phyloP scores from a whole-genome alignment of 2,329 filamentous ascomycete genomes.

The Cladorrhinum sp. region DNA sequence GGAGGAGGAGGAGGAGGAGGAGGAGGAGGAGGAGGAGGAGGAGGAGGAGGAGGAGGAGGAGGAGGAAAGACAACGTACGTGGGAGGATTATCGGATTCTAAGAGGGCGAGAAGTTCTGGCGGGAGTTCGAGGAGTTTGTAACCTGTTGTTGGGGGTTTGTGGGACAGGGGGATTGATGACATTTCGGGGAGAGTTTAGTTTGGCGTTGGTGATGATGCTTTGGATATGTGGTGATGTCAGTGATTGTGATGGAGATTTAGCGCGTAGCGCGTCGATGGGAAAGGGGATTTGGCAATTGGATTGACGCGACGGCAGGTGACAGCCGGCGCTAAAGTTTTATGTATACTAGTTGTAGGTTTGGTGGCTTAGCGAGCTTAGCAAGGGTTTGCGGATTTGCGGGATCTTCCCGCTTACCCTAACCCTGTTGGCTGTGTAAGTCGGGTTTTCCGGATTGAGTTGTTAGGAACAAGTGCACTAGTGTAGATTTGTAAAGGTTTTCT shows the following conservation, averaged over 20 bases:
- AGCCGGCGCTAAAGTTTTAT: background rate
- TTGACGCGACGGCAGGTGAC: background rate
- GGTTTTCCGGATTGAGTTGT: no score
- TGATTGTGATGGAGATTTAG: no score
- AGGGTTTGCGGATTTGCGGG: background rate
- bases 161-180: conserved; percentile 44
- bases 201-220: no score
- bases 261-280: background rate
- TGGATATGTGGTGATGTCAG: no score
- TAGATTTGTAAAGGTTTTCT: no score
- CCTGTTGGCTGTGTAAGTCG: background rate
- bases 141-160: conserved; percentile 46
- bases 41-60: no score
- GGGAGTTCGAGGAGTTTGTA: conserved; percentile 64
- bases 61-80: conserved; percentile 42
- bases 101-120: conserved; percentile 52
- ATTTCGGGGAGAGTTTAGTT: background rate
- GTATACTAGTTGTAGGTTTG: no score
- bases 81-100: conserved; percentile 53
- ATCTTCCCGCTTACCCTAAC: background rate
- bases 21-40: no score
- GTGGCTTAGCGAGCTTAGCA: no score
- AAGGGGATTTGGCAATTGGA: background rate
- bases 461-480: no score
- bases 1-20: no score